Percentiles rank a stretch among this genome's conserved stretches.
phyloP scores from a whole-genome alignment of 106 monocot species.

The Allium cepa region DNA sequence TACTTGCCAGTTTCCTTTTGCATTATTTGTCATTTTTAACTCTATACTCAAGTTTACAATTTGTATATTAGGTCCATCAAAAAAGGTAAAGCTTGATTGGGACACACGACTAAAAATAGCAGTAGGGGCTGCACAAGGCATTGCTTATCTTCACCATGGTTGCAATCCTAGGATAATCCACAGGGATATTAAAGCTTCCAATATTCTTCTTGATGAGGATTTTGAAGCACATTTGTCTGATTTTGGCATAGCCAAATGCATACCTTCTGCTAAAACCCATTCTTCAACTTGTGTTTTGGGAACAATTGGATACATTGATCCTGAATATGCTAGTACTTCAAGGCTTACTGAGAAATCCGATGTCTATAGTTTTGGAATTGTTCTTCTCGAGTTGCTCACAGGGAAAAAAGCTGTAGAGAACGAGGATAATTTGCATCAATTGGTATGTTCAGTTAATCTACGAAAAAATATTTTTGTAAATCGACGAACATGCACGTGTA shows the following conservation, averaged over 20 bases:
- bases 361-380: slow-evolving; percentile 92
- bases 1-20: too few relatives aligned
- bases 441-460: slow-evolving; percentile 31
- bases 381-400: slow-evolving; percentile 86
- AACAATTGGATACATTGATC: slow-evolving; percentile 97
- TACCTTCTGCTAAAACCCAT: slow-evolving; percentile 67
- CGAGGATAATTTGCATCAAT: slow-evolving; percentile 89
- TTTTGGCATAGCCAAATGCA: slow-evolving; percentile 88
- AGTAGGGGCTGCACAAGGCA: slow-evolving; percentile 84
- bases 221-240: slow-evolving; percentile 88
- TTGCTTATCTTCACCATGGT: slow-evolving; percentile 93
- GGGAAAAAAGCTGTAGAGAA: slow-evolving; percentile 97
- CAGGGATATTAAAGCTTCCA: slow-evolving; percentile 28
- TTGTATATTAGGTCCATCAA: slow-evolving; percentile 49
- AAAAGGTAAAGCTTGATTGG: slow-evolving; percentile 98
- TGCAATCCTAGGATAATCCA: slow-evolving; percentile 86
- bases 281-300: slow-evolving; percentile 86
- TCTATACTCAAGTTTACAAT: too few relatives aligned
- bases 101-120: slow-evolving; percentile 87
- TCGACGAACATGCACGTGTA: too few relatives aligned
- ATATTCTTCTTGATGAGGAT: slow-evolving; percentile 90
- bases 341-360: slow-evolving; percentile 91
- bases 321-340: slow-evolving; percentile 90
- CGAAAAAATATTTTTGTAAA: not conserved
- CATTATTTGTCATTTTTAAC: too few relatives aligned